Evolutionary conservation across 2,329 filamentous ascomycete genomes (phyloP), one percentile per base, ranked within the genome.

Genomic region (Pestalotiopsis sp.): DNA sequence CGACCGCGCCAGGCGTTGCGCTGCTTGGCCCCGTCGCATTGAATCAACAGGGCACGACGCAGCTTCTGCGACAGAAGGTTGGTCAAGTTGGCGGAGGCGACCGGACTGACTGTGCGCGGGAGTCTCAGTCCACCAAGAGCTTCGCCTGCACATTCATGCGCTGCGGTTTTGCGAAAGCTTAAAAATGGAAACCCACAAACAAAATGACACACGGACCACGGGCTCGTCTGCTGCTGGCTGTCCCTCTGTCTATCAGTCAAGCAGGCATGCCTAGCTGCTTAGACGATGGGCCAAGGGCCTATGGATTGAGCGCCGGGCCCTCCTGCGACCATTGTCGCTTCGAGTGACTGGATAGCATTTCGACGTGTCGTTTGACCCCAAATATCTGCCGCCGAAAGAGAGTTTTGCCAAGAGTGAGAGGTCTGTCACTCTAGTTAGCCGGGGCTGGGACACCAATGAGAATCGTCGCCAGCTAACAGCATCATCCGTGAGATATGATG

Each of bases 31-130:
- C 45, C 70, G 69, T 71, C 72, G 74, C 74, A 75, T 73, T 73
- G 68, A 76, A 72, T 70, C 66, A 68, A 62, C 68, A 73, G 67
- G 71, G 70, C 69, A 75, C 74, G 75, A 76, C 66, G 75, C 76
- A 74, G 62, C 62, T 71, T 63, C 71, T 77, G 75, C 72, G 73
- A 76, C 75, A 74, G 70, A 73, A 72, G 66, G 31, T 36, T 36
- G 31, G 31, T 36, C 31, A 52, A n/a, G 70, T 67, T 70, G 67
- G 69, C 70, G 68, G 71, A 72, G 71, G 71, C 72, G 71, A 72
- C 71, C 70, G 31, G 68, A 69, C 69, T 69, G 62, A 68, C 67
- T 71, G 66, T 62, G 65, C 66, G 69, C n/a, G 59, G 36, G 27
- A 66, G 73, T 73, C 71, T 75, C 69, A 72, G 67, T 69, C 36